These are phyloP conservation scores for Fusarium sp. DNA, from an alignment of 2,329 filamentous ascomycete genomes.

Conservation along the genomic window DNA sequence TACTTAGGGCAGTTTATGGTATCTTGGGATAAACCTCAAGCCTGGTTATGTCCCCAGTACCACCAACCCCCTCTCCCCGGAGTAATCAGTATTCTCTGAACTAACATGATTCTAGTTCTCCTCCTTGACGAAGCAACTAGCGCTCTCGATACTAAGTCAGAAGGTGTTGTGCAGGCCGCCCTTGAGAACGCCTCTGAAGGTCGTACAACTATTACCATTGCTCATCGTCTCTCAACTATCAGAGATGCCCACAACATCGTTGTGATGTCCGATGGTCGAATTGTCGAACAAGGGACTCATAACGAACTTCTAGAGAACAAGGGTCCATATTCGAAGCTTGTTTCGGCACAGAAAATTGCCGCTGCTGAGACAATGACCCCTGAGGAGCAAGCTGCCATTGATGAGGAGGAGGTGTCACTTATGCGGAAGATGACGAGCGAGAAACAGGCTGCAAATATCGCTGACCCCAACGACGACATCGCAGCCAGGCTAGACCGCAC, in stretches of 20 bases:
- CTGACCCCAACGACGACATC: conserved; percentile 72
- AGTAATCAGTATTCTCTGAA: neutral
- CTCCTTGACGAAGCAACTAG: conserved; percentile 96
- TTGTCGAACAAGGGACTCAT: conserved; percentile 92
- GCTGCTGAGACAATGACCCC: conserved; percentile 64
- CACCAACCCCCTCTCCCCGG: neutral
- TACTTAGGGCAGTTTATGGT: neutral
- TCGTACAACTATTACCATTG: conserved; percentile 94
- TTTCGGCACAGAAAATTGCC: conserved; percentile 87
- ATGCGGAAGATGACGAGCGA: conserved; percentile 58
- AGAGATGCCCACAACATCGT: conserved; percentile 95
- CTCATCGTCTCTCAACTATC: conserved; percentile 94
- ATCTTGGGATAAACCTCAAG: neutral
- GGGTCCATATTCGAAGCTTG: conserved; percentile 84
- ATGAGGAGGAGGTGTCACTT: conserved; percentile 62
- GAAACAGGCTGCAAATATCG: conserved; percentile 54
- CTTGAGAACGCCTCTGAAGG: conserved; percentile 86
- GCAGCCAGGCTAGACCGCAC: conserved; percentile 66
- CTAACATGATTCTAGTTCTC: conserved; percentile 63
- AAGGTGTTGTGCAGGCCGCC: conserved; percentile 93
- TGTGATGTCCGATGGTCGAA: conserved; percentile 85
- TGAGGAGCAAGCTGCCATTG: conserved; percentile 62
- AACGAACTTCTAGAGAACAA: conserved; percentile 76
- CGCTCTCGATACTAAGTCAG: conserved; percentile 91
- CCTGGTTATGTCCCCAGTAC: neutral